Percentiles rank a stretch among this genome's conserved stretches.
Conservation (phyloP, 1,284 basidiomycete genomes). For the Apiotrichum brassicae region DNA sequence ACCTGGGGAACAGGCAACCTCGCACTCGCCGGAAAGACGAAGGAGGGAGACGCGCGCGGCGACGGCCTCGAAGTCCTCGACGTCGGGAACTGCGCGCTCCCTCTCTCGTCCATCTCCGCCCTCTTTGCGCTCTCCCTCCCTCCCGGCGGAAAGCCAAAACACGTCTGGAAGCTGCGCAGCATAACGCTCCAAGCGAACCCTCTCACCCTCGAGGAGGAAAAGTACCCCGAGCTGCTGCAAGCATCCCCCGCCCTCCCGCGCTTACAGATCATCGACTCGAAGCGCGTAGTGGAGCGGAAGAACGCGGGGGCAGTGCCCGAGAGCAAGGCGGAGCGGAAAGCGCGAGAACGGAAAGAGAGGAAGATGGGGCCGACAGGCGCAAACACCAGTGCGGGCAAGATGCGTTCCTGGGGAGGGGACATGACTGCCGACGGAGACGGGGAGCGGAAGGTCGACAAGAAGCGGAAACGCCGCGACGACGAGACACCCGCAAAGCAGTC, state of each 20-base stretch:
- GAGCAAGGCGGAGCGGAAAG: slow-evolving; percentile 22
- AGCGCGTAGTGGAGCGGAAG: slow-evolving; percentile 40
- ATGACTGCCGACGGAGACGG: slow-evolving; percentile 1
- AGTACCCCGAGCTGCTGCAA: slow-evolving; percentile 33
- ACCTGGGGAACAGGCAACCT: slow-evolving; percentile 40
- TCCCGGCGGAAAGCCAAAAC: slow-evolving; percentile 1
- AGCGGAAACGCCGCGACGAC: slow-evolving; percentile 1
- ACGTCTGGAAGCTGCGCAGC: slow-evolving; percentile 26
- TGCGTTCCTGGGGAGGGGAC: slow-evolving; percentile 33
- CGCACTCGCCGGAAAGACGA: slow-evolving; percentile 16
- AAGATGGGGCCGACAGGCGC: slow-evolving; percentile 36
- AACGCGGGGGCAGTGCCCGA: slow-evolving; percentile 30
- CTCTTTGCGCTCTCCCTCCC: slow-evolving; percentile 20
- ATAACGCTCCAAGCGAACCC: slow-evolving; percentile 41
- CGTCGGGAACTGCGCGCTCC: slow-evolving; percentile 39
- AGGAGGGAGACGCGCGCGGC: slow-evolving; percentile 12
- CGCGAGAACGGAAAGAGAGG: slow-evolving; percentile 24
- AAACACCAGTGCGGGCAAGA: slow-evolving; percentile 23
- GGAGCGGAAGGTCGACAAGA: background rate
- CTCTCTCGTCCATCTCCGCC: slow-evolving; percentile 18
- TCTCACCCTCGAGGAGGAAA: slow-evolving; percentile 24
- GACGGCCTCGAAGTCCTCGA: slow-evolving; percentile 42
- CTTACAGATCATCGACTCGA: slow-evolving; percentile 42
- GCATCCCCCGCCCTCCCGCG: slow-evolving; percentile 28
- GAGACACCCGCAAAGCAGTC: no score